Percentiles rank a stretch among this genome's conserved stretches.
phyloP scores from a whole-genome alignment of 106 monocot genomes.

The Ottelia alismoides region DNA sequence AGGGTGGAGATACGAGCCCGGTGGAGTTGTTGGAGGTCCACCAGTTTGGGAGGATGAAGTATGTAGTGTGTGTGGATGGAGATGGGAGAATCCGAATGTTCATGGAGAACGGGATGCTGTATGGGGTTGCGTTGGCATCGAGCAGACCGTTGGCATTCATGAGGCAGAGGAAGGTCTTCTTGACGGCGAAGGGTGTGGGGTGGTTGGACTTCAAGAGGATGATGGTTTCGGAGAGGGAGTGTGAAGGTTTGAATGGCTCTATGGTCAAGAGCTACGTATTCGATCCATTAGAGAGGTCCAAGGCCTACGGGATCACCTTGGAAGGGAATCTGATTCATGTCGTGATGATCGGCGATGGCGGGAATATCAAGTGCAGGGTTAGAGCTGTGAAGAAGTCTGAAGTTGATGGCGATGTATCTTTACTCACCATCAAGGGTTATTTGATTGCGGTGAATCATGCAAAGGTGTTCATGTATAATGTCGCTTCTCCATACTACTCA shows the following conservation, averaged over 20 bases:
- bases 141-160: conserved; percentile 54
- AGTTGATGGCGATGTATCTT: conserved; percentile 43
- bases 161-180: conserved; percentile 65
- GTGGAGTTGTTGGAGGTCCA: conserved; percentile 48
- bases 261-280: conserved; percentile 47
- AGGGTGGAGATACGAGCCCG: conserved; percentile 33
- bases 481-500: conserved; percentile 73
- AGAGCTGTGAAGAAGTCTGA: conserved; percentile 54
- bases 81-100: conserved; percentile 64
- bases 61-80: conserved; percentile 42
- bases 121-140: conserved; percentile 52
- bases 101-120: conserved; percentile 68
- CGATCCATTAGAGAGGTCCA: conserved; percentile 54
- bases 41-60: conserved; percentile 40
- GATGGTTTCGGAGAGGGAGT: conserved; percentile 53
- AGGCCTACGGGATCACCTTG: conserved; percentile 83
- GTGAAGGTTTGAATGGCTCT: conserved; percentile 84
- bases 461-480: conserved; percentile 65
- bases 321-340: conserved; percentile 58
- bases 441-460: conserved; percentile 41
- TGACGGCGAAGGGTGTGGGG: conserved; percentile 72
- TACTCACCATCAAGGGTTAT: conserved; percentile 72
- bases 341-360: conserved; percentile 47
- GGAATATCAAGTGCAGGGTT: conserved; percentile 76
- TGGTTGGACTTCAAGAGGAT: conserved; percentile 74